Conservation (phyloP, 768 basidiomycete genomes). For the Boletus speciosus region DNA sequence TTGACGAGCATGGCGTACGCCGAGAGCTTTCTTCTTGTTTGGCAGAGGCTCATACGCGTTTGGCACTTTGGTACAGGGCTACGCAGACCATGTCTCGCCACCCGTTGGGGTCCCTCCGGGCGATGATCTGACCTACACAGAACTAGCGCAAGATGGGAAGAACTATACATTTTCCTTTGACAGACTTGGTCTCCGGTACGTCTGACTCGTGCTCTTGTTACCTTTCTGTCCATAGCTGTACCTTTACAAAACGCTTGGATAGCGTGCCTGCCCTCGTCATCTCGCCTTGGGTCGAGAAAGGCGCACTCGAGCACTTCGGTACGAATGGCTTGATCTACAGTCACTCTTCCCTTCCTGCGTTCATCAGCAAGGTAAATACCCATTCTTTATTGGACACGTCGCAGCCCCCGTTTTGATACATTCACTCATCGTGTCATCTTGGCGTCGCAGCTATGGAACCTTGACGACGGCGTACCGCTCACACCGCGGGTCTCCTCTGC, state of each 20-base stretch:
- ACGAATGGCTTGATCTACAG: constrained; percentile 15
- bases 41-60: not conserved
- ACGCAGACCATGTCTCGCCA: constrained; percentile 23
- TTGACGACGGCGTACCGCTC: constrained; percentile 20
- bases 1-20: constrained; percentile 28
- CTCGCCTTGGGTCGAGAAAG: constrained; percentile 25
- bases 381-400: not conserved
- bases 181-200: constrained; percentile 24
- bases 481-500: constrained; percentile 21
- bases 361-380: constrained; percentile 18
- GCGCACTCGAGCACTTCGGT: constrained; percentile 11
- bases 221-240: not conserved
- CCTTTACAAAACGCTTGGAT: not conserved
- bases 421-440: not conserved
- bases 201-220: not conserved
- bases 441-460: constrained; percentile 20
- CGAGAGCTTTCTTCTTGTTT: not conserved
- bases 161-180: constrained; percentile 22
- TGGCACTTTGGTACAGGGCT: constrained; percentile 11
- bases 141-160: constrained; percentile 15
- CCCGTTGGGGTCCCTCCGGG: constrained; percentile 22
- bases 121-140: constrained; percentile 24
- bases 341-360: constrained; percentile 21
- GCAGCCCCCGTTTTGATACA: not conserved
- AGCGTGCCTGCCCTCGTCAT: constrained; percentile 22